phyloP scores from a whole-genome alignment of 352 stramenopile species.

The Phytophthora sojae region DNA sequence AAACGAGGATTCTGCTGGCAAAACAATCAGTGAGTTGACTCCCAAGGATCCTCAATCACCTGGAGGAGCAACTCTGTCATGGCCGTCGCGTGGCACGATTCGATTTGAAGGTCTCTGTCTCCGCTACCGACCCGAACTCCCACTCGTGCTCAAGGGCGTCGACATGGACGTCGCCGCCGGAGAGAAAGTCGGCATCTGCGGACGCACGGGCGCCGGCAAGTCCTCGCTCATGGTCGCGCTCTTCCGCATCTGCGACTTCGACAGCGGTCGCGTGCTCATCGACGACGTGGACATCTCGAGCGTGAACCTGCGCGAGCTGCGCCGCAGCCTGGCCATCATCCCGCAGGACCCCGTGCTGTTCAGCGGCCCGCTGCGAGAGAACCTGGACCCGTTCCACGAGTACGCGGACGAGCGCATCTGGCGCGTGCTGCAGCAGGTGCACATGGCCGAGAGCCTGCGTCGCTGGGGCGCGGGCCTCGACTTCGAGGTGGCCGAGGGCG shows the following conservation, averaged over 20 bases:
- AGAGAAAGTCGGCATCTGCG: conserved; percentile 69
- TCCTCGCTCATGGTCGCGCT: conserved; percentile 52
- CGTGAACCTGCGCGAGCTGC: conserved; percentile 46
- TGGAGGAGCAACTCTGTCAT: conserved; percentile 11
- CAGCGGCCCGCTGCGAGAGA: conserved; percentile 86
- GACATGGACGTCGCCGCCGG: conserved; percentile 44
- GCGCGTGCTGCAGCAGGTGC: conserved; percentile 62
- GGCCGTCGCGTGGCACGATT: conserved; percentile 38
- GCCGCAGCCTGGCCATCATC: conserved; percentile 53
- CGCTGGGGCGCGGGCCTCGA: conserved; percentile 73
- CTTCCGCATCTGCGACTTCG: conserved; percentile 57
- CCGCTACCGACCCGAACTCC: conserved; percentile 51
- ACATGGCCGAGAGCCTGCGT: conserved; percentile 70
- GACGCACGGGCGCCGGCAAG: conserved; percentile 57
- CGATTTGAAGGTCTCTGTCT: conserved; percentile 36
- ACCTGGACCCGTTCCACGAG: conserved; percentile 92
- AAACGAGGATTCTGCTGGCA: conserved; percentile 11
- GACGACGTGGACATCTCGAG: conserved; percentile 82
- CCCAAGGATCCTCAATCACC: not conserved
- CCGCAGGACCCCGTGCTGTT: conserved; percentile 93
- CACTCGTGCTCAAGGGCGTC: conserved; percentile 47
- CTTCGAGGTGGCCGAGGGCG: conserved; percentile 91
- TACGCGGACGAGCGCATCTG: conserved; percentile 80
- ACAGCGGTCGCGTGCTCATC: conserved; percentile 80
- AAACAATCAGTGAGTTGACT: conserved; percentile 3